Evolutionary conservation across 768 basidiomycete genomes (phyloP), one percentile per base, ranked within the genome.

Genomic region (Tulasnella sp.): DNA sequence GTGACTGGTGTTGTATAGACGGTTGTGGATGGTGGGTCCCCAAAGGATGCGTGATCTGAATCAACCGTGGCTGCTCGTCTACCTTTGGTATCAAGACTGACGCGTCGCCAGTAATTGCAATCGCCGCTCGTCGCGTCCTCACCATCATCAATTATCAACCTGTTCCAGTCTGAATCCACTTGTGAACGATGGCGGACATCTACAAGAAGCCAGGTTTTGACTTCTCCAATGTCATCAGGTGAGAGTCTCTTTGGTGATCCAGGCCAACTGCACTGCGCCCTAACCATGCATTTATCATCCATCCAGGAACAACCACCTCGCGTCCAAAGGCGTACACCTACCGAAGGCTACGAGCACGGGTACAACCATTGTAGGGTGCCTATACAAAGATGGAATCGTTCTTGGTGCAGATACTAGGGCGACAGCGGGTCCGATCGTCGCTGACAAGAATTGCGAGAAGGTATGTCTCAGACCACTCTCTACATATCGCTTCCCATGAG

Each of bases 401-500:
- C 80, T 99, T 4, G 96, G 94, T 48, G 96, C 96, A 12, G 96
- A 98, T 71, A 99, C 96, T 1, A 79, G 94, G 66, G 93, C 96
- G 3, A 98, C 96, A 0, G 89, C 84, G 62, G 96, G 94, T 1
- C 80, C 81, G 22, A 97, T 98, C 64, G 90, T 99, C 25, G 91
- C 91, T 0, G 94, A 98, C 76, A 98, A 99, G 81, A 99, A 99
- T 74, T 99, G 96, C 72, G 96, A 98, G 76, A 99, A 99, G 86
- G 94, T 93, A 57, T 49, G 74, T 64, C 5, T 49, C 38, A n/a
- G n/a, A n/a, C n/a, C n/a, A n/a, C n/a, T 41, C 41, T n/a, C 3
- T 41, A n/a, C n/a, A n/a, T n/a, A n/a, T n/a, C n/a, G n/a, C n/a
- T n/a, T n/a, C n/a, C n/a, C n/a, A 27, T 45, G 19, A 10, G 31